phyloP scores from a whole-genome alignment of 129 eudicot species.

The Apium graveolens region DNA sequence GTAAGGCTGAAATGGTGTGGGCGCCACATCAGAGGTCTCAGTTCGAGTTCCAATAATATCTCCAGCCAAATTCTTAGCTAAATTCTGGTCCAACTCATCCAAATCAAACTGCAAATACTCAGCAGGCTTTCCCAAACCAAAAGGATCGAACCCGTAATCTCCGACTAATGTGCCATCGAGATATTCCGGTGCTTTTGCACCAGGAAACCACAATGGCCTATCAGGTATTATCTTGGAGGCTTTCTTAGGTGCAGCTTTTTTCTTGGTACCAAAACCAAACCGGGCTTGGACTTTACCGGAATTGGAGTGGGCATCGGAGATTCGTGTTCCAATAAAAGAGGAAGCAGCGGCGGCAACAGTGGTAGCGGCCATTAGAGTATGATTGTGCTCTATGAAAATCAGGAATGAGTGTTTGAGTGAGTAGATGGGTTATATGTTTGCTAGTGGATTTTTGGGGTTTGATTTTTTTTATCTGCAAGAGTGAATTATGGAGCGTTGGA shows the following conservation, averaged over 20 bases:
- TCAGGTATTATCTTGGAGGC: constrained; percentile 29
- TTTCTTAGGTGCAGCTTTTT: constrained; percentile 40
- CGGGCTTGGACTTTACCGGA: constrained; percentile 56
- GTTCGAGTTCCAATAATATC: constrained; percentile 73
- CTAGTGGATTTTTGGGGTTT: constrained; percentile 14
- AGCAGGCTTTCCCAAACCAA: constrained; percentile 83
- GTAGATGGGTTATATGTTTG: constrained; percentile 17
- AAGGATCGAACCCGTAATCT: constrained; percentile 88
- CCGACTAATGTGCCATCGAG: constrained; percentile 79
- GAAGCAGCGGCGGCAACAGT: constrained; percentile 59
- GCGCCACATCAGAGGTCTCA: constrained; percentile 55
- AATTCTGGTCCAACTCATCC: constrained; percentile 87
- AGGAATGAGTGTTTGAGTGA: constrained; percentile 14
- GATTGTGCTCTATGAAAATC: neutral
- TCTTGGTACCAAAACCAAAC: constrained; percentile 62
- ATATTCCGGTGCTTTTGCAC: constrained; percentile 77
- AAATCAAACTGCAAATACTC: constrained; percentile 76
- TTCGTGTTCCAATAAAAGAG: constrained; percentile 75
- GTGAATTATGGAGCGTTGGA: constrained; percentile 42
- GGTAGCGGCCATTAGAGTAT: constrained; percentile 32
- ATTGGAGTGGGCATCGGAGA: constrained; percentile 42
- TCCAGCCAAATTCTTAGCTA: constrained; percentile 75
- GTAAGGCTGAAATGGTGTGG: constrained; percentile 91
- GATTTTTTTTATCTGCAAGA: constrained; percentile 31
- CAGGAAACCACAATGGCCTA: constrained; percentile 87